Conservation (phyloP, 208 protist genomes). For the Acanthamoeba royreba region DNA sequence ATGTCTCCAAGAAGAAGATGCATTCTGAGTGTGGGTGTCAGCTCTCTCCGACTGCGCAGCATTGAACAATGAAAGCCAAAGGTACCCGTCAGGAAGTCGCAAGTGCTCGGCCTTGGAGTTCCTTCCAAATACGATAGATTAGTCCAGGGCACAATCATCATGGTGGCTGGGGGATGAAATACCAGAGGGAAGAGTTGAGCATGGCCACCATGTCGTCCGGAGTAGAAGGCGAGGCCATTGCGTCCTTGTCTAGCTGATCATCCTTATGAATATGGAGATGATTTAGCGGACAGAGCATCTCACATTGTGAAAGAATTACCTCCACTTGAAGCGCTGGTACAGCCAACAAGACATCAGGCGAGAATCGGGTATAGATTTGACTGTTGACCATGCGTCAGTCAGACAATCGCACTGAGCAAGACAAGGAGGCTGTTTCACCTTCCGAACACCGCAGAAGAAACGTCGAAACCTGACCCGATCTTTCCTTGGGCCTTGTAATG, state of each 20-base stretch:
- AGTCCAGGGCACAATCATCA: neutral
- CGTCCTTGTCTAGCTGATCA: neutral
- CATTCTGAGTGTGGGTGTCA: constrained; percentile 80
- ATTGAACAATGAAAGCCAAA: neutral
- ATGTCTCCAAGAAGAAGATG: constrained; percentile 85
- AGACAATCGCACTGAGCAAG: neutral
- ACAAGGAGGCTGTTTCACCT: constrained; percentile 43
- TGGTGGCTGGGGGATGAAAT: neutral
- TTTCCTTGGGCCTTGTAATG: constrained; percentile 94
- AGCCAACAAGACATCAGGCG: constrained; percentile 37
- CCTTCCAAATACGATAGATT: neutral
- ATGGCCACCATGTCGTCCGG: constrained; percentile 56
- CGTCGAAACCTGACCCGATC: constrained; percentile 95
- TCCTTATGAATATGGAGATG: neutral
- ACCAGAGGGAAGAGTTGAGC: constrained; percentile 50
- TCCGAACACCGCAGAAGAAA: constrained; percentile 92
- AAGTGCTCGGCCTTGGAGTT: neutral
- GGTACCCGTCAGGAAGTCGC: neutral
- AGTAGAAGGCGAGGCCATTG: constrained; percentile 52
- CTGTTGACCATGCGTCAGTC: neutral
- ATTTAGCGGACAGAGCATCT: neutral
- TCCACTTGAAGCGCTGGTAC: neutral
- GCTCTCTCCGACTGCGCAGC: constrained; percentile 67
- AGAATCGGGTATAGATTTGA: constrained; percentile 60
- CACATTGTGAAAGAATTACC: neutral